Evolutionary conservation across 495 filamentous ascomycete species (phyloP).

Genomic region (Xylaria palmicola): DNA sequence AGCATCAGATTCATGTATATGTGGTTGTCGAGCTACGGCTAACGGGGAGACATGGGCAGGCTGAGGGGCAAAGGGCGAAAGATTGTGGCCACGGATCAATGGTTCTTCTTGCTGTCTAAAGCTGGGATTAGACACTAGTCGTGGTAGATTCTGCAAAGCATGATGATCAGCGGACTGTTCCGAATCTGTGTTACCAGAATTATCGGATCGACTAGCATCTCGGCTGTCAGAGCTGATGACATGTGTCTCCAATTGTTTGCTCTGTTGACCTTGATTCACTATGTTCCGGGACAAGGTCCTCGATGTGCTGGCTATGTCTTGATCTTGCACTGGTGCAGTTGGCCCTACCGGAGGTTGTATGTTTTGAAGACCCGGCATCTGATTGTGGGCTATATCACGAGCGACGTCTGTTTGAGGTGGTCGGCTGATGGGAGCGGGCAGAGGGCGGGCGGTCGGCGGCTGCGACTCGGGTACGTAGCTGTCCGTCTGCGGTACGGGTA

Average conservation of each 20-base stretch:
- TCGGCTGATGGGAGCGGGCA: constrained; percentile 6
- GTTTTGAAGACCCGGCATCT: neutral
- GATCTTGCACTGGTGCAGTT: constrained; percentile 17
- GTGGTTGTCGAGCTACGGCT: constrained; percentile 60
- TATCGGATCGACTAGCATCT: constrained; percentile 40
- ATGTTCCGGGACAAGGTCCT: neutral
- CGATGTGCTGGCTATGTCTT: constrained; percentile 8
- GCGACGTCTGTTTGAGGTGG: constrained; percentile 3
- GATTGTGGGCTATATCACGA: constrained; percentile 1
- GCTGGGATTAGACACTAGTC: constrained; percentile 34
- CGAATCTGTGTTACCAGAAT: constrained; percentile 40
- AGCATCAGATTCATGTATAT: constrained; percentile 41
- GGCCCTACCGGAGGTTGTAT: constrained; percentile 5
- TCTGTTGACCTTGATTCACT: constrained; percentile 9
- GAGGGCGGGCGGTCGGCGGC: constrained; percentile 14
- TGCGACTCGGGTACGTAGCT: constrained; percentile 8
- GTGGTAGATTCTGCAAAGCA: constrained; percentile 32
- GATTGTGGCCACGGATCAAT: constrained; percentile 45
- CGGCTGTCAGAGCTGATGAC: constrained; percentile 37
- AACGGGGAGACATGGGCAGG: constrained; percentile 79
- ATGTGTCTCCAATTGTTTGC: constrained; percentile 24
- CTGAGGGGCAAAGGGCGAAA: constrained; percentile 76
- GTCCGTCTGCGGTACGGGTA: constrained; percentile 7
- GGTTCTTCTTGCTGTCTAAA: constrained; percentile 34
- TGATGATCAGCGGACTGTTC: constrained; percentile 35